A percentile compares a stretch with the other conserved stretches of the same genome.
Conservation (phyloP, 2,329 filamentous ascomycete genomes). For the Verticillium tricorpus region DNA sequence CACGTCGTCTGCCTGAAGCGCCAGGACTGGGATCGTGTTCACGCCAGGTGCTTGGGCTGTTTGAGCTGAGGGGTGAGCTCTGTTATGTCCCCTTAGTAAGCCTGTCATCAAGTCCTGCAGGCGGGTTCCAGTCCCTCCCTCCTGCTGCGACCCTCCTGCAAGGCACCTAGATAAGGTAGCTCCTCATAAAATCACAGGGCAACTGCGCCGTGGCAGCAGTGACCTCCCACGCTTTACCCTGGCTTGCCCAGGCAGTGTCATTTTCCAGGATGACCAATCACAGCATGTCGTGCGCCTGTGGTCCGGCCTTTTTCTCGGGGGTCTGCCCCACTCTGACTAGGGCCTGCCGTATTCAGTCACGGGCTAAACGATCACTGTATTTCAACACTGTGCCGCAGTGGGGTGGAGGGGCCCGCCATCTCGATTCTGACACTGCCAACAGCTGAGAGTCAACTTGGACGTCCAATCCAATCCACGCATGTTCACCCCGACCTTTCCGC, state of each 20-base stretch:
- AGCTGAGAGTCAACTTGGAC: not conserved
- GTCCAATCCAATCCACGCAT: not conserved
- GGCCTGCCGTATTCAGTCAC: not conserved
- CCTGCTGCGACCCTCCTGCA: no score
- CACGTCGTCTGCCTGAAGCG: no score
- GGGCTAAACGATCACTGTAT: not conserved
- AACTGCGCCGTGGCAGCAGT: not conserved
- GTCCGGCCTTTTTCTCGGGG: not conserved
- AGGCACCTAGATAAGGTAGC: no score
- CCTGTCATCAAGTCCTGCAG: no score
- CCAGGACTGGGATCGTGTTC: no score
- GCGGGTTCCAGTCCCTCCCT: no score
- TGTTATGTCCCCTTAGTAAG: no score
- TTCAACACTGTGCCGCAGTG: not conserved
- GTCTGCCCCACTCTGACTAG: not conserved
- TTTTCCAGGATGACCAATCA: not conserved
- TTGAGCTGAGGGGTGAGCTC: no score
- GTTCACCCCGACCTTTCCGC: not conserved
- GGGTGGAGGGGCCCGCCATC: not conserved
- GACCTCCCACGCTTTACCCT: not conserved
- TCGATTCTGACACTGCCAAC: not conserved
- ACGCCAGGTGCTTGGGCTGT: no score
- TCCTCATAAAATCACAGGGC: not conserved
- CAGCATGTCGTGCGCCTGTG: not conserved
- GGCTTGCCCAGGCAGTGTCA: not conserved